Percentiles rank a stretch among this genome's conserved stretches.
These are phyloP conservation scores for Diphasiastrum complanatum DNA, from an alignment of 83 land plant species.

Conservation along the genomic window DNA sequence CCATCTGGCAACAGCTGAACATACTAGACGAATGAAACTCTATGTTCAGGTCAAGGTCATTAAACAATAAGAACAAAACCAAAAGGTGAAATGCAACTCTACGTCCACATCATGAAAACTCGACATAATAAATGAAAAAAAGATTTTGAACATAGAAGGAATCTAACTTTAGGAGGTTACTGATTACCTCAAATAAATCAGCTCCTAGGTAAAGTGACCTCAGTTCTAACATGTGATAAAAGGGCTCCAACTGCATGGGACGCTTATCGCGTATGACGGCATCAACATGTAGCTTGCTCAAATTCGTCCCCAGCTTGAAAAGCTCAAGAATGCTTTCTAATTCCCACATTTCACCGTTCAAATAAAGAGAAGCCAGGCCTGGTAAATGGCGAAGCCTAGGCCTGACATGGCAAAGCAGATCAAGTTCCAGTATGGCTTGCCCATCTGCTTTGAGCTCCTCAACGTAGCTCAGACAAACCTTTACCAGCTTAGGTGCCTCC, in stretches of 20 bases:
- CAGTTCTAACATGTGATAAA: constrained; percentile 22
- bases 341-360: constrained; percentile 28
- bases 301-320: constrained; percentile 23
- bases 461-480: constrained; percentile 30
- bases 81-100: not conserved
- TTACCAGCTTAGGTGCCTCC: constrained; percentile 27
- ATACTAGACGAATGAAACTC: too few species aligned
- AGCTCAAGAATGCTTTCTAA: constrained; percentile 26
- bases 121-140: not conserved
- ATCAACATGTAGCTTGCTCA: constrained; percentile 24
- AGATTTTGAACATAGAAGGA: not conserved
- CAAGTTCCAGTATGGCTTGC: constrained; percentile 18
- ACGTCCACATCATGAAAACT: not conserved
- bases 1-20: too few species aligned
- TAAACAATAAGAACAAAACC: too few species aligned
- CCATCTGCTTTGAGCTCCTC: constrained; percentile 31
- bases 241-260: constrained; percentile 21
- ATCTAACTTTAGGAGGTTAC: too few species aligned
- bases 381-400: constrained; percentile 26
- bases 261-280: constrained; percentile 20
- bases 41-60: too few species aligned
- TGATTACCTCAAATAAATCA: constrained; percentile 33
- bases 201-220: constrained; percentile 26
- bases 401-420: constrained; percentile 32
- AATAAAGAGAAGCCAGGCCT: constrained; percentile 7